Conservation (phyloP, 192 early-diverging fungal genomes). For the Diversispora eburnea region DNA sequence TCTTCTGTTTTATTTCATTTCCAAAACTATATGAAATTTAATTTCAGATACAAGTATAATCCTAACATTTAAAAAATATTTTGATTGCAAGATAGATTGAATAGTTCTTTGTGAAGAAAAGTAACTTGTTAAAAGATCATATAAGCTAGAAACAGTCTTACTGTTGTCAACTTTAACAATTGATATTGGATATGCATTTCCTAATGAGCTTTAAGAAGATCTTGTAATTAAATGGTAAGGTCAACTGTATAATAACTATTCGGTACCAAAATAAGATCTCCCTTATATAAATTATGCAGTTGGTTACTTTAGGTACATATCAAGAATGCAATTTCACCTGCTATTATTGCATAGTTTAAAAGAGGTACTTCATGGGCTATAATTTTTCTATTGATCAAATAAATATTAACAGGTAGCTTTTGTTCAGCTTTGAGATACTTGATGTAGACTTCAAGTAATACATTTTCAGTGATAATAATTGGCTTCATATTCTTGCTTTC, state of each 20-base stretch:
- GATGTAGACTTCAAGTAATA: no score
- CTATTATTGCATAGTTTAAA: neutral
- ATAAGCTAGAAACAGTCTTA: slow-evolving; percentile 17
- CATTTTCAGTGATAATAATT: no score
- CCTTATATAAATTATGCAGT: neutral
- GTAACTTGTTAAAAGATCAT: neutral
- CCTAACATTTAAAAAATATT: no score
- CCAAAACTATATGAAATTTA: no score
- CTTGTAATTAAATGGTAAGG: slow-evolving; percentile 3
- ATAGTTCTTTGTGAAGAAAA: slow-evolving; percentile 3
- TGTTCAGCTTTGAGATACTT: no score
- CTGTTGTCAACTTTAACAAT: slow-evolving; percentile 22
- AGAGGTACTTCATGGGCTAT: slow-evolving; percentile 26
- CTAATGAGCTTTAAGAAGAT: slow-evolving; percentile 15
- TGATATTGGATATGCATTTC: neutral
- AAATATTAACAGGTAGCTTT: no score
- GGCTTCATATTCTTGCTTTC: no score
- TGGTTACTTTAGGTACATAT: neutral
- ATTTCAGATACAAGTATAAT: no score
- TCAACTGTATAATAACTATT: slow-evolving; percentile 20
- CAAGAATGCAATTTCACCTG: neutral
- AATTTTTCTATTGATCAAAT: slow-evolving; percentile 11
- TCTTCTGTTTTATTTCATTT: no score
- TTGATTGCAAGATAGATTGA: slow-evolving; percentile 4
- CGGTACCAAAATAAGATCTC: neutral